phyloP scores from a whole-genome alignment of 495 filamentous ascomycete species.

The Pseudevernia furfuracea region DNA sequence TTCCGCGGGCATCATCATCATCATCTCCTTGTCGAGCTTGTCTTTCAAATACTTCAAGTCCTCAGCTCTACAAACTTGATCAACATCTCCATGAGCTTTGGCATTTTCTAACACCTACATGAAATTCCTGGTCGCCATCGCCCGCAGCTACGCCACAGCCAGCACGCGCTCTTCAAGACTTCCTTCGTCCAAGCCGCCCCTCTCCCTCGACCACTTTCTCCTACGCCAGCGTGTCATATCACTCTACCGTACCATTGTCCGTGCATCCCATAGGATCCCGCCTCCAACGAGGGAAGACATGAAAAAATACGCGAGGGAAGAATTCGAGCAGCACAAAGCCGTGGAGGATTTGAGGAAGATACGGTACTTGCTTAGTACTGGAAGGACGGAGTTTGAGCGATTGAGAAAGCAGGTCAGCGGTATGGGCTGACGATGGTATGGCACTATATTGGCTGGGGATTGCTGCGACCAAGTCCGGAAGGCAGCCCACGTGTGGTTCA shows the following conservation, averaged over 20 bases:
- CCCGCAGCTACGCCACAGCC: constrained; percentile 9
- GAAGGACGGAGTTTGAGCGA: constrained; percentile 54
- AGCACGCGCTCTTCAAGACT: neutral
- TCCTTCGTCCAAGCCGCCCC: constrained; percentile 2
- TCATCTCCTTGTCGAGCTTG: neutral
- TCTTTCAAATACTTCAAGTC: too few relatives aligned
- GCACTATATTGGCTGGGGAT: too few relatives aligned
- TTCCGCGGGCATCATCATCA: neutral
- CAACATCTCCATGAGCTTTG: neutral
- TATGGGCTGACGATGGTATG: constrained; percentile 22
- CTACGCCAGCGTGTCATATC: constrained; percentile 24
- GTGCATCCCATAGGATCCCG: constrained; percentile 31
- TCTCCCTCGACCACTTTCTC: constrained; percentile 27
- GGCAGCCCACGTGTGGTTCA: neutral
- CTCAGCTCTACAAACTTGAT: neutral
- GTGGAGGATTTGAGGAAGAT: constrained; percentile 62
- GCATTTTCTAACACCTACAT: neutral
- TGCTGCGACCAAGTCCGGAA: too few relatives aligned
- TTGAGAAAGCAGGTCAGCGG: constrained; percentile 52
- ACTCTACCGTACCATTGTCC: constrained; percentile 26
- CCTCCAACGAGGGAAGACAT: constrained; percentile 56
- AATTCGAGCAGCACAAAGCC: constrained; percentile 64
- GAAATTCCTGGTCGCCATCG: neutral
- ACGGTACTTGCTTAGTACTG: constrained; percentile 52
- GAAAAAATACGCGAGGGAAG: constrained; percentile 59